Base-by-base conservation (phyloP, 2,329 filamentous ascomycete species). In the Colletotrichum tanaceti region DNA sequence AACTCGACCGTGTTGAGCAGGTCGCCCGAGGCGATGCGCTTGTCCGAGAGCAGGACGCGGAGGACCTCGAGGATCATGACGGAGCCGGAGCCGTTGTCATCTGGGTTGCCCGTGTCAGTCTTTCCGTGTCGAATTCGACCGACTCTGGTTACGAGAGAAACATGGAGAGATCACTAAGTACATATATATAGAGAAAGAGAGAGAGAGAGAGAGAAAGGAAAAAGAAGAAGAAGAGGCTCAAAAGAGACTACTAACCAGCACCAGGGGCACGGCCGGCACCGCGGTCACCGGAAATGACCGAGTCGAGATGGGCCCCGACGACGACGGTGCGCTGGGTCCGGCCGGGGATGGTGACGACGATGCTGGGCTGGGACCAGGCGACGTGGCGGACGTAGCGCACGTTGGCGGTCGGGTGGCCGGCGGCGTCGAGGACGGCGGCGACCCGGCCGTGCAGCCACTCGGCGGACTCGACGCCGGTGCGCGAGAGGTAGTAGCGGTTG, bases 51-150 rank as follows among this genome's bases (percentile, higher is more conserved):
- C 14, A 95, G 83, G 52, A 92, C 91, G 14, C 91, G 87, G 70
- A 96, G 82, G 2, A 91, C 90, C 76, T 96, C 93, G 1, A 96
- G 86, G 62, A 93, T 94, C 2, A 92, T 95, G 22, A 95, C 90
- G 0, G 91, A 92, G 54, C 91, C 91, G 71, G 89, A 90, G 61
- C 91, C 91, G 75, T 94, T 91, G 73, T 94, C 92, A 73, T 94
- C 92, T 49, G 89, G 28, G 4, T 18, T 16, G 3, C 4, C 2
- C 46, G 14, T 2, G 4, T 43, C 4, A 39, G 16, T 35, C 14
- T 14, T 13, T 22, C 6, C 4, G 14, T 10, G 5, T 16, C 28
- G 28, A 28, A 32, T 10, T 32, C 9, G 7, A 32, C 7, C 28
- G 1, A 9, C 2, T 32, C 28, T 32, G 7, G 16, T 6, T 24